Percentiles rank a stretch among this genome's conserved stretches.
Conservation (phyloP, 768 basidiomycete genomes). For the Scleroderma citrinum region DNA sequence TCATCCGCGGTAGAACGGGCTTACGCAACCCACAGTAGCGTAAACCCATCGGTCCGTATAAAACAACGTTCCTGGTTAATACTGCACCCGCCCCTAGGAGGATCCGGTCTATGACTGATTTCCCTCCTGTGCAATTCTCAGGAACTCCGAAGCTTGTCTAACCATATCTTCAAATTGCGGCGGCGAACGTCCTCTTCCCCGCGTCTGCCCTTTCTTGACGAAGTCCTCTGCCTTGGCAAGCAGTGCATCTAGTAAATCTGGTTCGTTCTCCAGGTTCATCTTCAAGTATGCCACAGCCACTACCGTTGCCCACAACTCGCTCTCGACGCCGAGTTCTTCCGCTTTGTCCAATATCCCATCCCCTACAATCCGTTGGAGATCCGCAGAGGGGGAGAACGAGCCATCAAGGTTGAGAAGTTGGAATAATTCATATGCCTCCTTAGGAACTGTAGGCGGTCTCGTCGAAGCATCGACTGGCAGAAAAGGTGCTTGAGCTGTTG, state of each 20-base stretch:
- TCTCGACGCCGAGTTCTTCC: slow-evolving; percentile 26
- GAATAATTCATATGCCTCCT: slow-evolving; percentile 32
- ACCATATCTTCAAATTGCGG: slow-evolving; percentile 18
- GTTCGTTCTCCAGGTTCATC: slow-evolving; percentile 29
- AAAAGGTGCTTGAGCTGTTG: neutral
- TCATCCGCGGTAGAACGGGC: too few species aligned
- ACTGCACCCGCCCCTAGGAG: too few species aligned
- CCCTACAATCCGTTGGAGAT: slow-evolving; percentile 34
- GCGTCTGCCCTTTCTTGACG: slow-evolving; percentile 16
- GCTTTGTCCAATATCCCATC: slow-evolving; percentile 26
- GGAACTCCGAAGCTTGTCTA: slow-evolving; percentile 5
- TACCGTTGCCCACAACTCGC: slow-evolving; percentile 43
- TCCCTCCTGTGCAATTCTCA: neutral
- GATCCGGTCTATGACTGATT: neutral
- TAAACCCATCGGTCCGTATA: too few species aligned
- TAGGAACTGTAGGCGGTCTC: slow-evolving; percentile 10
- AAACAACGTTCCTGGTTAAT: too few species aligned
- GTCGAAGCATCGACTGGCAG: slow-evolving; percentile 9
- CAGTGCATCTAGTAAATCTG: slow-evolving; percentile 39
- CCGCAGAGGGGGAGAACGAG: slow-evolving; percentile 34
- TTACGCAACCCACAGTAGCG: too few species aligned
- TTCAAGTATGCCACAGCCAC: slow-evolving; percentile 42
- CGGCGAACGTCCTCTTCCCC: neutral
- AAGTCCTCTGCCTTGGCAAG: slow-evolving; percentile 38
- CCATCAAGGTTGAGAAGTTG: slow-evolving; percentile 41